phyloP scores from a whole-genome alignment of 1,284 basidiomycete species.

The Quambalaria eucalypti region DNA sequence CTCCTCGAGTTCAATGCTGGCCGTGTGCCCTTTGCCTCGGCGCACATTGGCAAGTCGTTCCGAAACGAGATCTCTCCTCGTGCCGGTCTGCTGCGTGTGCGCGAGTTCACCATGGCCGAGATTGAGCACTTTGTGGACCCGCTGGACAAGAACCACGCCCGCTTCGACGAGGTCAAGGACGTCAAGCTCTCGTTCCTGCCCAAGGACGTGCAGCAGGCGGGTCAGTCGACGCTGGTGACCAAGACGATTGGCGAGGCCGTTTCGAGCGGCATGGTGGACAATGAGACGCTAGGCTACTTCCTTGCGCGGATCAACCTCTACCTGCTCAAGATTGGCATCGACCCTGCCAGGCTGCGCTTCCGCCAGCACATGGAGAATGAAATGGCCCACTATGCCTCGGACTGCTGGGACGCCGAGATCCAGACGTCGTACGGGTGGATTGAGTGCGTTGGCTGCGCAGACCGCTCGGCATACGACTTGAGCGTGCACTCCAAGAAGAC shows the following conservation, averaged over 20 bases:
- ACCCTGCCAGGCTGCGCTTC: slow-evolving; percentile 77
- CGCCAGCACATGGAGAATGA: slow-evolving; percentile 94
- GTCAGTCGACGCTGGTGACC: slow-evolving; percentile 59
- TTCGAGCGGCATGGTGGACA: slow-evolving; percentile 71
- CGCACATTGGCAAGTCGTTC: slow-evolving; percentile 92
- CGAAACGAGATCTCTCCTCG: slow-evolving; percentile 97
- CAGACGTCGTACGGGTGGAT: slow-evolving; percentile 92
- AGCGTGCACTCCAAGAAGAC: slow-evolving; percentile 55
- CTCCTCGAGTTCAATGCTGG: slow-evolving; percentile 98
- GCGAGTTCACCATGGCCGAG: slow-evolving; percentile 99
- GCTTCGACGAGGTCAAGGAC: slow-evolving; percentile 72
- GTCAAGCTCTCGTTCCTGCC: slow-evolving; percentile 70
- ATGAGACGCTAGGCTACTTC: slow-evolving; percentile 96
- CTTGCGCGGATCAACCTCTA: slow-evolving; percentile 84
- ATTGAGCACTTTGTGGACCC: slow-evolving; percentile 99
- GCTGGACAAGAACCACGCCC: slow-evolving; percentile 74
- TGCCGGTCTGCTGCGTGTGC: slow-evolving; percentile 87
- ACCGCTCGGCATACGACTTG: slow-evolving; percentile 88
- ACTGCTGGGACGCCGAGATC: slow-evolving; percentile 99
- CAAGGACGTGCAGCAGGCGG: slow-evolving; percentile 70
- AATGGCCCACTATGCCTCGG: slow-evolving; percentile 97
- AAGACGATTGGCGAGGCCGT: slow-evolving; percentile 87
- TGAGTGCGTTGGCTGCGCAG: slow-evolving; percentile 98
- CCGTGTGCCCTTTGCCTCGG: slow-evolving; percentile 88
- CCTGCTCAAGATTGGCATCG: slow-evolving; percentile 83